Conservation (phyloP, 2,329 filamentous ascomycete genomes). For the Exserohilum rostratum region DNA sequence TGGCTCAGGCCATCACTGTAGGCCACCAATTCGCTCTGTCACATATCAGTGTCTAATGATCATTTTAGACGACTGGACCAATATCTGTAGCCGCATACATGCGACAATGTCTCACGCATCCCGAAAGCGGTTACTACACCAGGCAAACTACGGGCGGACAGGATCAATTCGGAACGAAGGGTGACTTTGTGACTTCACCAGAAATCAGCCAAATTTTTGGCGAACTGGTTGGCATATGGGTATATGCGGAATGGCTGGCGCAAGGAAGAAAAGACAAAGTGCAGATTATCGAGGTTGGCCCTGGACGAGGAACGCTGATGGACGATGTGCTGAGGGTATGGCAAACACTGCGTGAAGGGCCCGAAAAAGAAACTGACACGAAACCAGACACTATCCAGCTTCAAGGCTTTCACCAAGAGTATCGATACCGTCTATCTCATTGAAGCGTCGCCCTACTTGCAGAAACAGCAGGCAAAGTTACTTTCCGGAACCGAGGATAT, state of each 20-base stretch:
- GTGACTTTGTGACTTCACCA: constrained; percentile 95
- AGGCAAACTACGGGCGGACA: constrained; percentile 67
- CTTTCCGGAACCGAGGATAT: constrained; percentile 77
- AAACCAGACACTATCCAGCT: constrained; percentile 77
- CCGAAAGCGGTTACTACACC: constrained; percentile 93
- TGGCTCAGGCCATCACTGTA: constrained; percentile 87
- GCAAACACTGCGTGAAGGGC: constrained; percentile 31
- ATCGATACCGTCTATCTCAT: constrained; percentile 92
- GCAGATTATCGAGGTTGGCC: constrained; percentile 91
- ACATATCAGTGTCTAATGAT: constrained; percentile 4
- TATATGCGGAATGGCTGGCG: constrained; percentile 94
- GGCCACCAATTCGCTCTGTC: constrained; percentile 10
- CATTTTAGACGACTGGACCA: constrained; percentile 77
- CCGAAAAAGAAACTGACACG: constrained; percentile 15
- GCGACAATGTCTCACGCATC: constrained; percentile 96
- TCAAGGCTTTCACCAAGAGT: constrained; percentile 75
- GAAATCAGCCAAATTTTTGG: constrained; percentile 98
- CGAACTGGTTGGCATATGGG: constrained; percentile 92
- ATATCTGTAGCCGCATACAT: constrained; percentile 93
- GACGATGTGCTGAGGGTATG: constrained; percentile 87
- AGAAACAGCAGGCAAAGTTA: constrained; percentile 77
- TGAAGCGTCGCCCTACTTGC: constrained; percentile 83
- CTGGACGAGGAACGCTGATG: constrained; percentile 94
- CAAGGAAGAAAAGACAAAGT: constrained; percentile 79
- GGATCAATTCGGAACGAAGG: constrained; percentile 90